Base-by-base conservation (phyloP, 306 rosid genomes). In the Malus sylvestris region DNA sequence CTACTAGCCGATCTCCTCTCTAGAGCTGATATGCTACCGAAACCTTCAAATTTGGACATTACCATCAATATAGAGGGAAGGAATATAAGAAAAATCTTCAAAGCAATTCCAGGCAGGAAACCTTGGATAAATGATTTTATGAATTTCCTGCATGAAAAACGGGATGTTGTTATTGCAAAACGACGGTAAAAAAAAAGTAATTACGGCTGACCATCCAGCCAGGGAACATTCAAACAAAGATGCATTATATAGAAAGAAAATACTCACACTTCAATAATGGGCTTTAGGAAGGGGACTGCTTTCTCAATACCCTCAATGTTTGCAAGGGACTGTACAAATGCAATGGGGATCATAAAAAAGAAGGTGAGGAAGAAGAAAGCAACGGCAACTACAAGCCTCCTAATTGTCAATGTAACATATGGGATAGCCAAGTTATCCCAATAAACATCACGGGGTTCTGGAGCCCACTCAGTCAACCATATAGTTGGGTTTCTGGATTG, bases 391-490 rank as follows among this genome's bases (percentile, higher is more conserved):
- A 95, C 78, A 40, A 95, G 98, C 83, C 90, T 90, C 86, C 98
- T 84, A 74, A 95, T 92, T 64, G 96, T 63, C 75, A 95, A 92
- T 66, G 97, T 89, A 82, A 95, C 97, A 63, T 88, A 95, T 73
- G 99, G 99, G 76, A 92, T 91, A 16, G 97, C 93, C 87, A 95
- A 81, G 88, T 89, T 95, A 82, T 95, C 91, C 99, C 99, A 95
- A 81, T 77, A 92, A 32, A 95, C 79, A 77, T 95, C 99, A 67
- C 99, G 92, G 46, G 98, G 96, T 78, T 95, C 99, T 1, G 97
- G 97, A 70, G 99, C 99, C 97, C 99, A 90, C 79, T 95, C 96
- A 30, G 99, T 95, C 84, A 95, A 83, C 99, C 99, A 95, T 61
- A 76, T 23, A 10, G 97, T 90, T 15, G 99, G 99, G 76, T 95